A percentile compares a stretch with the other conserved stretches of the same genome.
Evolutionary conservation across 2,329 filamentous ascomycete genomes (phyloP).

Genomic region (Penicillium sp.): DNA sequence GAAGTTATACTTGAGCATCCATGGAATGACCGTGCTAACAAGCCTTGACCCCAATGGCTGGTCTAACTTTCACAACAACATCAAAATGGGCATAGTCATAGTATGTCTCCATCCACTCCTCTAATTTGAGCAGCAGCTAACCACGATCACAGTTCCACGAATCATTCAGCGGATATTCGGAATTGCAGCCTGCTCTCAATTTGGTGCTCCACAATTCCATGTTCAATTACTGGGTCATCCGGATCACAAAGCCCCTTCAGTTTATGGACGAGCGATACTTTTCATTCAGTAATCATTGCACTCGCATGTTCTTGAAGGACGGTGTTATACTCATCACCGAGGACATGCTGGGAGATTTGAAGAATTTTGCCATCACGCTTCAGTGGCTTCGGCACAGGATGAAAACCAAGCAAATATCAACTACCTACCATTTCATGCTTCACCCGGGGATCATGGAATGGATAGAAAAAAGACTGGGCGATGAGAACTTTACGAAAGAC

Average conservation of each 20-base stretch:
- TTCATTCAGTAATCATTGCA: conserved; percentile 21
- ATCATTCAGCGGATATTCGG: conserved; percentile 32
- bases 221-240: conserved; percentile 40
- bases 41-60: conserved; percentile 35
- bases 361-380: conserved; percentile 34
- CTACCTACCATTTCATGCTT: conserved; percentile 41
- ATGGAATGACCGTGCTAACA: conserved; percentile 29
- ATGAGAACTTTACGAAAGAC: not conserved
- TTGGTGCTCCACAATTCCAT: conserved; percentile 21
- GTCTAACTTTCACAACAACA: conserved; percentile 34
- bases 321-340: conserved; percentile 44
- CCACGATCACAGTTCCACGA: conserved; percentile 37
- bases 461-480: conserved; percentile 30
- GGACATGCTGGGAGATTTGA: conserved; percentile 34
- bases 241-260: conserved; percentile 28
- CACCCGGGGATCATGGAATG: conserved; percentile 39
- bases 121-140: conserved; percentile 1
- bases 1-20: conserved; percentile 26
- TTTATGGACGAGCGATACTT: conserved; percentile 16
- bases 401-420: conserved; percentile 20
- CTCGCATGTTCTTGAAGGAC: conserved; percentile 42
- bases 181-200: conserved; percentile 26
- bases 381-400: conserved; percentile 35
- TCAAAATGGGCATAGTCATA: conserved; percentile 32
- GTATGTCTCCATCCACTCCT: conserved; percentile 28